These are phyloP conservation scores for Phyllostachys edulis DNA, from an alignment of 176 grass and related monocot genomes.

Conservation along the genomic window DNA sequence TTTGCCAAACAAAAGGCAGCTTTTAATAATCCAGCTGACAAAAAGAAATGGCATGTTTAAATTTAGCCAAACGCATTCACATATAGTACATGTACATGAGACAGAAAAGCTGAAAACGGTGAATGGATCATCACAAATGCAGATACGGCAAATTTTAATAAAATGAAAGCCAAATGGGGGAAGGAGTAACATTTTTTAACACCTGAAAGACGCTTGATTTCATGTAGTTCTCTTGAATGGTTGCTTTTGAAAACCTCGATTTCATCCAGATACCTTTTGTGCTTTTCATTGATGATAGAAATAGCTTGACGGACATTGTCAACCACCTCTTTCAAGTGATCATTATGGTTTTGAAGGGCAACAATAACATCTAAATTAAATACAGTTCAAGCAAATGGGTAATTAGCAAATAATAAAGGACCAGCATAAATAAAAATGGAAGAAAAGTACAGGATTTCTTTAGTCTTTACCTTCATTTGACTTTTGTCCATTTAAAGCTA, in stretches of 20 bases:
- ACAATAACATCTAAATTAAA: constrained; percentile 66
- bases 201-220: constrained; percentile 89
- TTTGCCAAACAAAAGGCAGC: background rate
- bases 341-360: constrained; percentile 74
- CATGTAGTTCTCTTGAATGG: constrained; percentile 60
- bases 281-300: constrained; percentile 61
- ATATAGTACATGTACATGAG: constrained; percentile 11
- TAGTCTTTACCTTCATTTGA: constrained; percentile 70
- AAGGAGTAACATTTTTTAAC: constrained; percentile 32
- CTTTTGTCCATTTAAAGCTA: constrained; percentile 54
- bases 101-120: background rate
- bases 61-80: background rate
- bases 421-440: background rate
- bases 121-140: constrained; percentile 13
- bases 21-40: constrained; percentile 5
- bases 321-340: constrained; percentile 62
- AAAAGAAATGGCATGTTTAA: background rate
- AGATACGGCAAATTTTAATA: background rate
- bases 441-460: background rate
- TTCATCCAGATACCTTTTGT: constrained; percentile 69
- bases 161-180: constrained; percentile 11
- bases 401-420: background rate
- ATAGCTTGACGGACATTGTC: constrained; percentile 67
- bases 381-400: constrained; percentile 18
- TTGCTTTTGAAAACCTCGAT: constrained; percentile 59